Evolutionary conservation across 1,284 basidiomycete genomes (phyloP).

Genomic region (Apiotrichum gracile): DNA sequence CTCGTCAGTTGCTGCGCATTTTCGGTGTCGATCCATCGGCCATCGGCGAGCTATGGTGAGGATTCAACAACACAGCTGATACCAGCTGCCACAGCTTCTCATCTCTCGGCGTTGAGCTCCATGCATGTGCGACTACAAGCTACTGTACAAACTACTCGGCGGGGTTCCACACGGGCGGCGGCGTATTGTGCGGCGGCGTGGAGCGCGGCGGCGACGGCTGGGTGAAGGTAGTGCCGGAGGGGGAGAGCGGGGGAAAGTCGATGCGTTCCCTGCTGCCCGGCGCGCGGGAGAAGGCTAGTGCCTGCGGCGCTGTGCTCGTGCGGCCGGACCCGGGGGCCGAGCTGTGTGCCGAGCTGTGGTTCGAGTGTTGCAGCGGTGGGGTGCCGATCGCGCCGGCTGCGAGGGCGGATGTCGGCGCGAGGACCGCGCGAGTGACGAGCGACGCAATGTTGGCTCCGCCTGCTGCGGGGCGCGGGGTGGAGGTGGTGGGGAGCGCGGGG

Average conservation of each 20-base stretch:
- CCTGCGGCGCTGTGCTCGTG: background rate
- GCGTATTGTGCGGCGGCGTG: background rate
- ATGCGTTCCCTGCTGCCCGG: background rate
- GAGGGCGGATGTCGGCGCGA: constrained; percentile 34
- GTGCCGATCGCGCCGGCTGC: background rate
- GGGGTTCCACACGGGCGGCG: background rate
- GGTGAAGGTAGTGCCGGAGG: constrained; percentile 1
- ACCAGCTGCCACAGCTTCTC: no score
- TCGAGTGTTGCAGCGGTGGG: background rate
- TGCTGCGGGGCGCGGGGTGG: background rate
- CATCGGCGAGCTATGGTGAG: no score
- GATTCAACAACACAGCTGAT: no score
- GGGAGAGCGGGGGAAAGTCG: constrained; percentile 13
- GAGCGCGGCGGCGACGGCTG: background rate
- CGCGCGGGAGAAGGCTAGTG: background rate
- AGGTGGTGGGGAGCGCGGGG: constrained; percentile 36
- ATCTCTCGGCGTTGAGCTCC: no score
- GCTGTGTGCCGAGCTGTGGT: background rate
- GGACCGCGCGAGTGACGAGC: constrained; percentile 44
- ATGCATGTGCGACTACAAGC: no score
- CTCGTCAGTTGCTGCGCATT: no score
- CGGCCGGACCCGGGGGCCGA: background rate
- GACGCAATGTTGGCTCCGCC: constrained; percentile 41
- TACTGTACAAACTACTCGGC: background rate
- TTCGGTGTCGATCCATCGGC: no score